These are phyloP conservation scores for Penicillium sp. DNA, from an alignment of 2,329 filamentous ascomycete genomes.

Conservation along the genomic window DNA sequence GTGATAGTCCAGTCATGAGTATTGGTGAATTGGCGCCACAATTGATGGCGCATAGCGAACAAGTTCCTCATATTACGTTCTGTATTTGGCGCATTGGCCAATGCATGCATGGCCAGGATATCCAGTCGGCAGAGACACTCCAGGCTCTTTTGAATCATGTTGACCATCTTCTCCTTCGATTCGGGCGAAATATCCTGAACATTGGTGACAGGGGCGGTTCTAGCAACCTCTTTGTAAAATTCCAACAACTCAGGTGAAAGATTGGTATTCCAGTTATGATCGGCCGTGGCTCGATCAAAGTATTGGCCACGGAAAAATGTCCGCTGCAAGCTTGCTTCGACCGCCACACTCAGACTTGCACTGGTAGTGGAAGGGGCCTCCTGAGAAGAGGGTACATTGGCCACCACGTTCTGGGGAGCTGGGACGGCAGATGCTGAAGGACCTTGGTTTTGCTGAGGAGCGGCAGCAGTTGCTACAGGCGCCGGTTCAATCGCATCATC, in stretches of 20 bases:
- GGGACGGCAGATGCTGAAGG: constrained; percentile 16
- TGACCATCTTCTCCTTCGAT: constrained; percentile 33
- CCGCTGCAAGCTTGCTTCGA: constrained; percentile 27
- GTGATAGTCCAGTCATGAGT: constrained; percentile 37
- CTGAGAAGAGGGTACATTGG: constrained; percentile 22
- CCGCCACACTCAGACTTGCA: no score
- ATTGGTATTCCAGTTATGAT: constrained; percentile 34
- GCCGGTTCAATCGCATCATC: constrained; percentile 44
- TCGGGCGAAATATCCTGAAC: constrained; percentile 35
- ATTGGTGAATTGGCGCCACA: constrained; percentile 43
- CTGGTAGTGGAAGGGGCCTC: constrained; percentile 37
- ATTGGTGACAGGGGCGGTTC: constrained; percentile 26
- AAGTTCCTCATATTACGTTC: constrained; percentile 35
- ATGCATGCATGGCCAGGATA: constrained; percentile 33
- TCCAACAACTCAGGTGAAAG: constrained; percentile 36
- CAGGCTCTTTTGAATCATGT: constrained; percentile 36
- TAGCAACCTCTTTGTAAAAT: constrained; percentile 34
- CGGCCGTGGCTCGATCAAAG: constrained; percentile 29
- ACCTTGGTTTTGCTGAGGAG: constrained; percentile 23
- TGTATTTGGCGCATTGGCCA: constrained; percentile 35
- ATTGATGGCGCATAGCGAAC: constrained; percentile 38
- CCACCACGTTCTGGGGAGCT: constrained; percentile 12
- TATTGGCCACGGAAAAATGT: constrained; percentile 25
- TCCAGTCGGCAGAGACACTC: constrained; percentile 42
- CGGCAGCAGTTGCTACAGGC: constrained; percentile 29